Evolutionary conservation across 805 yeast genomes (phyloP), one percentile per base, ranked within the genome.

Genomic region (Candida xyloterini): DNA sequence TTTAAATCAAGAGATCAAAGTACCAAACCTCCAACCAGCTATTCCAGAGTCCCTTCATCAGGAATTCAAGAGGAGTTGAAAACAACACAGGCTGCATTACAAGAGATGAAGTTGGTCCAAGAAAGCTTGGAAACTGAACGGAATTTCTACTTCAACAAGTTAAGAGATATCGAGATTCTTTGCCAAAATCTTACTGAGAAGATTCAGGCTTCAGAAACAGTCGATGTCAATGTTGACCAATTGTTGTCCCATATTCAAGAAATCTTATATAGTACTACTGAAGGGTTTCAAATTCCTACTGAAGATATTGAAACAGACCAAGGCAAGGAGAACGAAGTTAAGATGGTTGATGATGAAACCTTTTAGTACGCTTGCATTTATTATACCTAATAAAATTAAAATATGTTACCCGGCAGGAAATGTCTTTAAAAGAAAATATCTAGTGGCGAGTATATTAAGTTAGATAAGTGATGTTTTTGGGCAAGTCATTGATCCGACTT

Each of bases 141-240:
- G 47, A 84, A 86, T 60, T 88, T 91, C 55, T 93, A 93, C 61
- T 91, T 86, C 65, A 81, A 84, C 55, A 93, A 91, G 63, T 68
- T 93, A 38, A 74, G 96, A 47, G 95, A 86, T 43, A 85, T 93
- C 40, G 99, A 93, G 62, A 78, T 87, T 20, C 64, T 90, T 33
- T 75, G 83, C 18, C 88, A 84, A 54, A 74, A 81, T 16, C 70
- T 79, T 9, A 73, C 70, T 36, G 83, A 79, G 37, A 58, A 75
- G 33, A 65, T 73, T 21, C 69, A 67, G 28, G 61, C 60, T 20
- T 51, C 48, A 18, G 57, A 55, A 34, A 23, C 40, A 15, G 42
- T 46, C 13, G 57, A 54, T 22, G 53, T 58, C 13, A 46, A 47
- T 16, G 30, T 68, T 37, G 64, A 59, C 35, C 76, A 67, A 39